Evolutionary conservation across 2,329 filamentous ascomycete species (phyloP), one percentile per base, ranked within the genome.

Genomic region (Fusarium heterosporum): DNA sequence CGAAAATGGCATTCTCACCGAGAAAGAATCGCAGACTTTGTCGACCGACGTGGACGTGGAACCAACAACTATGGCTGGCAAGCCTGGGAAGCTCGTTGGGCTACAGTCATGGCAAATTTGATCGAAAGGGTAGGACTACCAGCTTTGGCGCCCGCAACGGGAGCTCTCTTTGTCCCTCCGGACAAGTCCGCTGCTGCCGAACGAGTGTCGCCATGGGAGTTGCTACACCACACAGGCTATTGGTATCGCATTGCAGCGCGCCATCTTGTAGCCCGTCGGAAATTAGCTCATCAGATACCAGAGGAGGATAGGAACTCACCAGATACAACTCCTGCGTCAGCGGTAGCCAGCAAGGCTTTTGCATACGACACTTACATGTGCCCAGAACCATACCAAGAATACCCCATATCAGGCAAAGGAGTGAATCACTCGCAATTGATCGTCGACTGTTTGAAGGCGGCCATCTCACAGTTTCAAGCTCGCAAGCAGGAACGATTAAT

Each of bases 31-130:
- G 85, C 84, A 55, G 90, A 93, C 71, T 87, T 97, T 51, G 83
- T 97, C 16, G 93, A 97, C 73, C 86, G 92, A 17, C 89, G 91
- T 69, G 94, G 93, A 6, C 92, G 92, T 71, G 95, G 95, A 1
- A 93, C 92, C 4, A 87, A 89, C 30, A 97, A 93, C 68, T 98
- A 98, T 76, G 93, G 93, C 8, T 98, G 94, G 92, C 87, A 93
- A 73, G 94, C 95, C 3, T 99, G 95, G 94, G 91, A 97, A 79
- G 89, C 92, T 39, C 86, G 92, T 55, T 90, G 88, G 88, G 84
- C 86, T 16, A 81, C 80, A 22, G 79, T 88, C 13, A 90, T 90
- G 88, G 87, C 86, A 3, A 82, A 86, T 42, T 73, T 89, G 63
- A 83, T 89, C 17, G 83, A 87, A 62, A 85, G 82, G 63, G 79